Evolutionary conservation across 176 grass and related monocot species (phyloP).

Genomic region (Ensete glaucum): DNA sequence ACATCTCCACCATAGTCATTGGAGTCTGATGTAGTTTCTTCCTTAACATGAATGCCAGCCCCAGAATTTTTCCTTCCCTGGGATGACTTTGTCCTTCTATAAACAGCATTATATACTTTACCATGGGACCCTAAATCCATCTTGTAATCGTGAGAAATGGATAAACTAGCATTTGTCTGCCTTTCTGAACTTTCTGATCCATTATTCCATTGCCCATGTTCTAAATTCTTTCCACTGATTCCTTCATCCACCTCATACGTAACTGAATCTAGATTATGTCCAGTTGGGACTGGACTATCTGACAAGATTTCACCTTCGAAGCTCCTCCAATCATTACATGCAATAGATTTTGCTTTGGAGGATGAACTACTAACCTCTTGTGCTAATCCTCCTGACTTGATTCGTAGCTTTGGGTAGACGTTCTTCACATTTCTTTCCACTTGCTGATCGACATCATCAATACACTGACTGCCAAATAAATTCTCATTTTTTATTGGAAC

Average conservation of each 20-base stretch:
- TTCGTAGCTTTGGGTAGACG: slow-evolving; percentile 40
- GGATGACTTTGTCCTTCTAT: slow-evolving; percentile 59
- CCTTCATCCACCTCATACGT: slow-evolving; percentile 34
- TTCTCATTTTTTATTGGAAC: not conserved
- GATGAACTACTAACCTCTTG: slow-evolving; percentile 26
- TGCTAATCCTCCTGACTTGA: slow-evolving; percentile 54
- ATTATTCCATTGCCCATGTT: slow-evolving; percentile 25
- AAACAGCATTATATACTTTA: slow-evolving; percentile 49
- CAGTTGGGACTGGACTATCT: slow-evolving; percentile 9
- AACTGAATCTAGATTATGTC: slow-evolving; percentile 21
- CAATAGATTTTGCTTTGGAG: slow-evolving; percentile 33
- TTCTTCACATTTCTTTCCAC: slow-evolving; percentile 27
- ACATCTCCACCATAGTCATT: slow-evolving; percentile 51
- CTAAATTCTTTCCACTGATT: slow-evolving; percentile 27
- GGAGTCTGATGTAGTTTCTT: slow-evolving; percentile 64
- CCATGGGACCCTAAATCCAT: slow-evolving; percentile 18
- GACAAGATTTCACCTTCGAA: slow-evolving; percentile 7
- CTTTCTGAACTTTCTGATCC: slow-evolving; percentile 26
- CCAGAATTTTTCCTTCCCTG: slow-evolving; percentile 43
- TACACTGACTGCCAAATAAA: slow-evolving; percentile 19
- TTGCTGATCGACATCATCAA: slow-evolving; percentile 17
- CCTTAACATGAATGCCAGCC: slow-evolving; percentile 37
- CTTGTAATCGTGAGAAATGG: slow-evolving; percentile 35
- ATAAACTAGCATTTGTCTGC: slow-evolving; percentile 20
- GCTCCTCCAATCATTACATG: slow-evolving; percentile 15